phyloP scores from a whole-genome alignment of 2,329 filamentous ascomycete species.

The Metarhizium sp. region DNA sequence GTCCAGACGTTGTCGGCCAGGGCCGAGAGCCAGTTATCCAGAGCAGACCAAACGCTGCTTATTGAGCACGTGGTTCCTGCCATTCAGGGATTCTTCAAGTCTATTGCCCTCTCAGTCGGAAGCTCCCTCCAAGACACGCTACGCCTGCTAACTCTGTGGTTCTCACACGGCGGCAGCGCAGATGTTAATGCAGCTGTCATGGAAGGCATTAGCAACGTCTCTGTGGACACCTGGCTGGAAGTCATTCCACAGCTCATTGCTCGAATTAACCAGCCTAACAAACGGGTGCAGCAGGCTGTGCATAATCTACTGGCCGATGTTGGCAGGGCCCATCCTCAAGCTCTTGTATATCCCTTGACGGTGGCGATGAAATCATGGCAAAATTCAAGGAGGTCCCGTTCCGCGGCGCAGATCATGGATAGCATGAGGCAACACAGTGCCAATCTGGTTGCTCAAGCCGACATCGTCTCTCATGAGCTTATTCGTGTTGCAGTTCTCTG shows the following conservation, averaged over 20 bases:
- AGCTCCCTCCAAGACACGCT: constrained; percentile 95
- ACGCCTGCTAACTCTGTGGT: constrained; percentile 88
- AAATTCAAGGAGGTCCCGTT: constrained; percentile 72
- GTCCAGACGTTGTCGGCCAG: constrained; percentile 71
- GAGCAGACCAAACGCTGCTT: constrained; percentile 54
- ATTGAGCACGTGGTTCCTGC: constrained; percentile 89
- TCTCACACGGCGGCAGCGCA: constrained; percentile 77
- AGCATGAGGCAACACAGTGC: constrained; percentile 94
- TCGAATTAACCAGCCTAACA: constrained; percentile 91
- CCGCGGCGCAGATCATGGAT: constrained; percentile 91
- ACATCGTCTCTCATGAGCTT: constrained; percentile 89
- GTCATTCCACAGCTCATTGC: constrained; percentile 97
- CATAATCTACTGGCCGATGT: constrained; percentile 90
- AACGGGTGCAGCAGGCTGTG: constrained; percentile 77
- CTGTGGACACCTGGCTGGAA: constrained; percentile 96
- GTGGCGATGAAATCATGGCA: constrained; percentile 94
- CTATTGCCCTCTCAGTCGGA: constrained; percentile 81
- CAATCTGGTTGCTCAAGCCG: constrained; percentile 86
- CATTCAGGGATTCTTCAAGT: constrained; percentile 93
- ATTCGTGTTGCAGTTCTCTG: constrained; percentile 95
- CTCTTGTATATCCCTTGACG: constrained; percentile 90
- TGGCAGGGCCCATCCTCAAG: constrained; percentile 88
- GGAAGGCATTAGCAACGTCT: constrained; percentile 85
- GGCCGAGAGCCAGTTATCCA: constrained; percentile 41
- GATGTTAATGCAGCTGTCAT: constrained; percentile 85